Conservation (phyloP, 352 stramenopile genomes). For the Pythium brachiatum region DNA sequence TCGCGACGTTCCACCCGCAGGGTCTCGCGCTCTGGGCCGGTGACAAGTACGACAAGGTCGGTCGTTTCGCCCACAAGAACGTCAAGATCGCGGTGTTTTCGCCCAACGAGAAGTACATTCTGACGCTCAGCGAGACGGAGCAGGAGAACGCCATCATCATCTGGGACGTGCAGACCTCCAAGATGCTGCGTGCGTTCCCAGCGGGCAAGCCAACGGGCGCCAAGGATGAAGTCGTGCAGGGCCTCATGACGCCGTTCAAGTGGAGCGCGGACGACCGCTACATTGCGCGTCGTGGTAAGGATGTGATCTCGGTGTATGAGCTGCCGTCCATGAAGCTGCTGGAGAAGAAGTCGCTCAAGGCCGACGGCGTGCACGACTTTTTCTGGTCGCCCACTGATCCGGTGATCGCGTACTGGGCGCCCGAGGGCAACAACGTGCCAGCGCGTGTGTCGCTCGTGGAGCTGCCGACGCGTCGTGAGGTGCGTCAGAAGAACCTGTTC, state of each 20-base stretch:
- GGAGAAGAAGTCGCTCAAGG: conserved; percentile 95
- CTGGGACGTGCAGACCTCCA: conserved; percentile 93
- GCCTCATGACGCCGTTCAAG: conserved; percentile 89
- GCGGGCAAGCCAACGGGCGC: conserved; percentile 74
- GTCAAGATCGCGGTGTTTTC: conserved; percentile 95
- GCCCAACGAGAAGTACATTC: conserved; percentile 95
- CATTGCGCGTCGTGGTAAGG: conserved; percentile 93
- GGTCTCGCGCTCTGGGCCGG: conserved; percentile 98
- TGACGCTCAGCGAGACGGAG: conserved; percentile 95
- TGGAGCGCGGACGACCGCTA: conserved; percentile 96
- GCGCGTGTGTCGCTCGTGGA: conserved; percentile 97
- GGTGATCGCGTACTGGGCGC: conserved; percentile 96
- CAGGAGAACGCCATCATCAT: conserved; percentile 95
- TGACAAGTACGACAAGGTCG: conserved; percentile 96
- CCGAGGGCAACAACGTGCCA: conserved; percentile 93
- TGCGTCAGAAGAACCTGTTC: conserved; percentile 98
- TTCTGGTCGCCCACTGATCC: conserved; percentile 96
- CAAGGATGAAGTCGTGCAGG: conserved; percentile 74
- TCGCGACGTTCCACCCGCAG: conserved; percentile 97
- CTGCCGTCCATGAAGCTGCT: conserved; percentile 96
- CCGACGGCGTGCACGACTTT: conserved; percentile 96
- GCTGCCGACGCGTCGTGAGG: conserved; percentile 91
- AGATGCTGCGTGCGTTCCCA: conserved; percentile 82
- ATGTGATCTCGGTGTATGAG: conserved; percentile 94
- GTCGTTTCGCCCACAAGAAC: conserved; percentile 94